Evolutionary conservation across 352 stramenopile species (phyloP), one percentile per base, ranked within the genome.

Genomic region (Pythium phragmiticola): DNA sequence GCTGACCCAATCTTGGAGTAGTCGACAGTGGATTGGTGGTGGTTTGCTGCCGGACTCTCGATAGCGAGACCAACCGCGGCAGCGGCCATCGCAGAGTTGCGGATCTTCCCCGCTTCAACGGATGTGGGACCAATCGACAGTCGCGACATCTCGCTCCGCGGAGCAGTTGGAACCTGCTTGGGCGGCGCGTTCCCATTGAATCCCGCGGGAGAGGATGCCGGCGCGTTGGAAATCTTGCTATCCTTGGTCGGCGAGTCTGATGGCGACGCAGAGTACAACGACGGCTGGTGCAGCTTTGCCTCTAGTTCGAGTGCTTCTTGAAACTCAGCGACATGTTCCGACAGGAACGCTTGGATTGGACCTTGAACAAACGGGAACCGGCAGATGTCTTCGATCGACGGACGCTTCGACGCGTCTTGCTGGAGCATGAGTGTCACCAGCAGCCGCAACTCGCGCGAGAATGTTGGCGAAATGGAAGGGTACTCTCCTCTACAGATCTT

Each of bases 401-500:
- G 87, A 1, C 87, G 84, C 70, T 95, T 95, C 1, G 80, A 89
- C 4, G 84, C 73, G 46, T 95, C 87, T 53, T 93, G 84, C 64
- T 95, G 87, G 17, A 95, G 74, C 87, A 95, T 95, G 45, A 95
- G 82, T 66, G 92, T 83, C 41, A 95, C 84, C 0, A 95, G 76
- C 28, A 95, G 72, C 28, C 87, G 87, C 47, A 95, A 52, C 33
- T 95, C 85, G 34, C 85, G 83, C 43, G 84, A 93, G 50, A 92
- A 93, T 6, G 75, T 82, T n/a, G 77, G 74, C 62, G 82, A 52
- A 26, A 96, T 88, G 0, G 88, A 84, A 33, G 82, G 82, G 53
- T 94, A 96, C 12, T 95, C 84, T 21, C 88, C 87, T 62, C 88
- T 92, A 68, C 84, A 93, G 58, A 96, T 96, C 67, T 95, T 95